These are phyloP conservation scores for Fusarium azukiicola DNA, from an alignment of 2,329 filamentous ascomycete species.

Conservation along the genomic window DNA sequence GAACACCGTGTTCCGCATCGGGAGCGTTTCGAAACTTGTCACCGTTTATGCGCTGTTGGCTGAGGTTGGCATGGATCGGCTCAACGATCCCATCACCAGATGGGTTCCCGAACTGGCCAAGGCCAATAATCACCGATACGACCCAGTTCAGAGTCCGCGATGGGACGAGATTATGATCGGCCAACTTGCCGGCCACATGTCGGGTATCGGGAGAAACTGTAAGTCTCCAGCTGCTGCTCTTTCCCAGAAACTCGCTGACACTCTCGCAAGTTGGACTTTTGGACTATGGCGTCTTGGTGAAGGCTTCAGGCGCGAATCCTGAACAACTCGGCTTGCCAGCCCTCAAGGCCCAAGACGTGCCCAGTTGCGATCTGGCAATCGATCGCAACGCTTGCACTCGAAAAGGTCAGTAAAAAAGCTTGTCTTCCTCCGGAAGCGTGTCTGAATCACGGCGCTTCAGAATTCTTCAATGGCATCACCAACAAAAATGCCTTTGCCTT, in stretches of 20 bases:
- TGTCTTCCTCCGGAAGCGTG: background rate
- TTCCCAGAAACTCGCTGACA: background rate
- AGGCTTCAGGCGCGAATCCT: background rate
- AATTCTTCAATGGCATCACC: conserved; percentile 20
- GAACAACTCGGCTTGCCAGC: background rate
- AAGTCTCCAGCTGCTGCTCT: background rate
- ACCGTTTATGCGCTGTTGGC: conserved; percentile 48
- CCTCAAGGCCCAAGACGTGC: background rate
- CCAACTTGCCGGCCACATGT: conserved; percentile 36
- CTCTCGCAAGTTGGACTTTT: background rate
- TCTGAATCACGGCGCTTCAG: background rate
- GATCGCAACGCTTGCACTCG: conserved; percentile 6
- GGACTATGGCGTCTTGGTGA: background rate
- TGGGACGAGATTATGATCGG: conserved; percentile 52
- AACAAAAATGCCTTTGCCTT: background rate
- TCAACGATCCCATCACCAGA: conserved; percentile 49
- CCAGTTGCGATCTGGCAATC: conserved; percentile 7
- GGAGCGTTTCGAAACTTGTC: conserved; percentile 52
- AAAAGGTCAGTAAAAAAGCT: background rate
- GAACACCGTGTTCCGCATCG: conserved; percentile 52
- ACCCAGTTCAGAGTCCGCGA: conserved; percentile 6
- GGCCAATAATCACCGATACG: background rate
- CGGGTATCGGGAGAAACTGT: conserved; percentile 17
- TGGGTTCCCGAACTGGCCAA: conserved; percentile 50
- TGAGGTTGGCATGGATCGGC: conserved; percentile 34